Evolutionary conservation across 148 eudicot species (phyloP).

Genomic region (Limonium bicolor): DNA sequence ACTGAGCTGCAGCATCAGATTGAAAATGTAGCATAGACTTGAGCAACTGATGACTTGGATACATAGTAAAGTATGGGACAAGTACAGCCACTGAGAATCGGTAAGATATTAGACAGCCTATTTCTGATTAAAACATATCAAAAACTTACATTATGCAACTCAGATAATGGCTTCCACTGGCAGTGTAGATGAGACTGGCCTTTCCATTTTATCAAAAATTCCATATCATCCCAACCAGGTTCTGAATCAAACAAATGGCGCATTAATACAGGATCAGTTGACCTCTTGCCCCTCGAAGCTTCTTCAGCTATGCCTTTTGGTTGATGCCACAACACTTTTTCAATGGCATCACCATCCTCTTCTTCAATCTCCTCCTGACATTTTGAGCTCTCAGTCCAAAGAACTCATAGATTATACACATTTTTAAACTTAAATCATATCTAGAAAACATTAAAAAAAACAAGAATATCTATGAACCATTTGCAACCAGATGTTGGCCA

Average conservation of each 20-base stretch:
- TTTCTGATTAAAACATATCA: not conserved
- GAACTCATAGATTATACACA: too few species aligned
- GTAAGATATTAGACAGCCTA: not conserved
- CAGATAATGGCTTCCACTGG: constrained; percentile 68
- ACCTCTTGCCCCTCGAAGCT: constrained; percentile 51
- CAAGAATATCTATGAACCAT: too few species aligned
- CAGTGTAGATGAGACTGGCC: constrained; percentile 96
- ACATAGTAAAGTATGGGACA: too few species aligned
- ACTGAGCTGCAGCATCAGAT: constrained; percentile 82
- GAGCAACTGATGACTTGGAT: not conserved
- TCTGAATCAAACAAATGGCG: constrained; percentile 70
- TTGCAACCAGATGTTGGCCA: too few species aligned
- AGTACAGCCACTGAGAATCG: not conserved
- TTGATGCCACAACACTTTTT: constrained; percentile 96
- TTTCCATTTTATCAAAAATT: constrained; percentile 93
- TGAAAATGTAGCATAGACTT: not conserved
- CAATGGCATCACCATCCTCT: constrained; percentile 82
- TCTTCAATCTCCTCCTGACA: constrained; percentile 75
- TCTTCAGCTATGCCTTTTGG: constrained; percentile 93
- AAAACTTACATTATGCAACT: constrained; percentile 68
- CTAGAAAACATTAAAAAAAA: too few species aligned
- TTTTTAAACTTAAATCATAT: too few species aligned
- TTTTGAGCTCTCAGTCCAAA: not conserved
- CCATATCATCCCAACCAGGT: constrained; percentile 85
- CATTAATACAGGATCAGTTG: constrained; percentile 61